These are phyloP conservation scores for Chlamydomonas sp. DNA, from an alignment of 139 green algal genomes.

Conservation along the genomic window DNA sequence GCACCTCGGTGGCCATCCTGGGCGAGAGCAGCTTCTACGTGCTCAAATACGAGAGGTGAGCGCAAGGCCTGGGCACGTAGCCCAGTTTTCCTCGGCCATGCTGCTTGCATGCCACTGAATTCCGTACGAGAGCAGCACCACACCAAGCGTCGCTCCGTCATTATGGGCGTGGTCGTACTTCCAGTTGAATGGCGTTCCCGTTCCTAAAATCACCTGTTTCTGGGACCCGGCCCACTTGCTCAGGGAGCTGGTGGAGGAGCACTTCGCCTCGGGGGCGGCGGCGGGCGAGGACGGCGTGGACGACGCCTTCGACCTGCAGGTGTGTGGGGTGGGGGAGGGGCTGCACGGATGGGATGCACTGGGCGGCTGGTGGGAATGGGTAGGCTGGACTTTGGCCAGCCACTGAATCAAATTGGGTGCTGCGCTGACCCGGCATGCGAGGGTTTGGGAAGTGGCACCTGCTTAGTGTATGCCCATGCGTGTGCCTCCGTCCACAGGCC, in stretches of 20 bases:
- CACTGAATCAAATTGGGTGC: too few species aligned
- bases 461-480: background rate
- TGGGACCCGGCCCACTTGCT: background rate
- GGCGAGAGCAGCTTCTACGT: slow-evolving; percentile 90
- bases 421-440: background rate
- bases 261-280: slow-evolving; percentile 62
- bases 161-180: too few species aligned
- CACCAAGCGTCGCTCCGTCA: too few species aligned
- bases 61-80: background rate
- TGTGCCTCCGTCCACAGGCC: background rate
- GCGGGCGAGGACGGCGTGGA: slow-evolving; percentile 94
- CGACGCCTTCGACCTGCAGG: slow-evolving; percentile 97
- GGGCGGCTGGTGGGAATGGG: background rate
- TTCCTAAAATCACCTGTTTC: too few species aligned
- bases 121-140: too few species aligned
- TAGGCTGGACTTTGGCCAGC: too few species aligned
- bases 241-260: slow-evolving; percentile 67
- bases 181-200: too few species aligned
- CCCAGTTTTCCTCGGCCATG: background rate
- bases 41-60: slow-evolving; percentile 78
- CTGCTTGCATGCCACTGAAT: too few species aligned
- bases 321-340: slow-evolving; percentile 37
- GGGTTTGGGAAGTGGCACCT: background rate
- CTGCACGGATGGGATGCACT: too few species aligned
- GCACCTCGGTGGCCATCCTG: slow-evolving; percentile 87